Conservation (phyloP, 352 stramenopile species). For the Phytophthora rubi region DNA sequence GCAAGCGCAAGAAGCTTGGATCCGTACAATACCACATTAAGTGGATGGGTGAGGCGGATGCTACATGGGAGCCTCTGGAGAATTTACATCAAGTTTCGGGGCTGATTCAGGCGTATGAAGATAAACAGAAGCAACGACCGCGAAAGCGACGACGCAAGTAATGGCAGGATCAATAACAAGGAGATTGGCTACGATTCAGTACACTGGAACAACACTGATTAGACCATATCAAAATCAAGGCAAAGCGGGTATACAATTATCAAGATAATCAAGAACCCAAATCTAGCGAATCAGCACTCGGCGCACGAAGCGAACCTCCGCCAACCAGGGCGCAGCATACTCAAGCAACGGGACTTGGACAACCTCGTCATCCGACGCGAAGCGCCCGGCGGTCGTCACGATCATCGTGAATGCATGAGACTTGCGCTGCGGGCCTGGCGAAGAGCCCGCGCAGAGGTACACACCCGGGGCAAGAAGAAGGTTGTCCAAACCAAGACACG, state of each 20-base stretch:
- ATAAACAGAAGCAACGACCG: not conserved
- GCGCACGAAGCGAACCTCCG: not conserved
- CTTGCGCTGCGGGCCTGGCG: not conserved
- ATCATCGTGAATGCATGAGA: not conserved
- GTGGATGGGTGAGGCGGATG: not conserved
- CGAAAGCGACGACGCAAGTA: not conserved
- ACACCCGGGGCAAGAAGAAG: not conserved
- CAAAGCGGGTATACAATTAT: not conserved
- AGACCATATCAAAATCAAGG: not conserved
- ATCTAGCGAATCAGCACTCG: constrained; percentile 1
- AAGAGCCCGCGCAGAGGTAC: not conserved
- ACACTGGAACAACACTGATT: not conserved
- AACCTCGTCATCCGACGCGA: not conserved
- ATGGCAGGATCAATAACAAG: not conserved
- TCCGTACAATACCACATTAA: not conserved
- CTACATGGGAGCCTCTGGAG: not conserved
- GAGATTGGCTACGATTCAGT: not conserved
- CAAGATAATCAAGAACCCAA: not conserved
- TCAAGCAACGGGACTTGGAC: not conserved
- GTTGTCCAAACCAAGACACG: not conserved
- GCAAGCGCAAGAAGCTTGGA: not conserved
- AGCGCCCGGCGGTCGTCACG: not conserved
- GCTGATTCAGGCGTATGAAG: constrained; percentile 1
- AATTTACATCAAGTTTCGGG: not conserved
- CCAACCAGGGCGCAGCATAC: not conserved